Evolutionary conservation across 192 early-diverging fungal species (phyloP).

Genomic region (Entophlyctis luteolus): DNA sequence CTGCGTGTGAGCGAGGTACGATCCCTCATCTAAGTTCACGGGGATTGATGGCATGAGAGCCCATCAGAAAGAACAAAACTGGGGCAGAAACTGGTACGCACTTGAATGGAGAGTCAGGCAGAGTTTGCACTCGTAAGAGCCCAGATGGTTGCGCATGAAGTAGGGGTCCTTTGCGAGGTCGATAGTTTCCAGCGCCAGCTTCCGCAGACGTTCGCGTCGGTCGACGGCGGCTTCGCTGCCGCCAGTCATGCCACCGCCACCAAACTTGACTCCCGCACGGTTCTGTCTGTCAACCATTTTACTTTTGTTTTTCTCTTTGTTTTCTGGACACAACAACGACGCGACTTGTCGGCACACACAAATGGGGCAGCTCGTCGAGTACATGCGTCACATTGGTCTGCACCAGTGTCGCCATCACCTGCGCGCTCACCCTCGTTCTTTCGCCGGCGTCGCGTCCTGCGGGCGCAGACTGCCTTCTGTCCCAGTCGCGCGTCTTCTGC

Average conservation of each 20-base stretch:
- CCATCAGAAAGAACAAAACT: constrained; percentile 51
- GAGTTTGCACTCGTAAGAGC: constrained; percentile 58
- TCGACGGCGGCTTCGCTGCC: constrained; percentile 83
- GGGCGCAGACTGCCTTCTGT: constrained; percentile 7
- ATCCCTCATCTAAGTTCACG: constrained; percentile 70
- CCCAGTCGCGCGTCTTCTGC: not conserved
- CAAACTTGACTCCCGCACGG: constrained; percentile 85
- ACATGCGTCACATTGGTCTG: not conserved
- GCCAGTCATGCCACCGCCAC: constrained; percentile 82
- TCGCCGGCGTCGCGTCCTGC: too few relatives aligned
- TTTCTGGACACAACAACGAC: not conserved
- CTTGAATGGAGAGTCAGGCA: constrained; percentile 66
- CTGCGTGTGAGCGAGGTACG: constrained; percentile 94
- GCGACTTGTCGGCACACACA: not conserved
- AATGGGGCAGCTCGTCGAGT: not conserved
- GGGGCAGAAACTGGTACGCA: not conserved
- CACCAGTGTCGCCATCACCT: not conserved
- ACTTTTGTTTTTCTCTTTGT: not conserved
- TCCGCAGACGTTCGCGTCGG: constrained; percentile 88
- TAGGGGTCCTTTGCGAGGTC: constrained; percentile 95
- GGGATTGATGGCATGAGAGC: constrained; percentile 24
- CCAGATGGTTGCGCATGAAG: constrained; percentile 80
- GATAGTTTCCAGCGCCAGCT: constrained; percentile 91
- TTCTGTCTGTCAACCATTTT: constrained; percentile 54
- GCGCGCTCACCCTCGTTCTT: not conserved